phyloP scores from a whole-genome alignment of 2,329 filamentous ascomycete species.

The Fusarium sp. region DNA sequence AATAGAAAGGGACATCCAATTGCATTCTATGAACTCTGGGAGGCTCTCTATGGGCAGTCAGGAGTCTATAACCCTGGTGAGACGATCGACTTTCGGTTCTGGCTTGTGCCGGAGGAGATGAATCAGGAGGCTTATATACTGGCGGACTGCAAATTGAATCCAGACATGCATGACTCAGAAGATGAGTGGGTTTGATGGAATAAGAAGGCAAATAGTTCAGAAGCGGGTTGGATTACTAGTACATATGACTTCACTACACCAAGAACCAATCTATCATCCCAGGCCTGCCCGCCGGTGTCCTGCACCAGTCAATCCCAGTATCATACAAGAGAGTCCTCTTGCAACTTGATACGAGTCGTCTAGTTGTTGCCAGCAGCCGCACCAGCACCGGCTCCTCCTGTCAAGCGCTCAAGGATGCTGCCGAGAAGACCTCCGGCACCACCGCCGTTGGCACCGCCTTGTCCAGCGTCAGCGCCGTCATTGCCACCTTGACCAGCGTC shows the following conservation, averaged over 20 bases:
- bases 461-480: not conserved
- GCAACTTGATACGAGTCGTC: not conserved
- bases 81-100: not conserved
- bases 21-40: no score
- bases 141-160: not conserved
- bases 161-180: not conserved
- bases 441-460: not conserved
- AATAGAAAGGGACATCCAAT: no score
- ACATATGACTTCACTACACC: not conserved
- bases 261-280: not conserved
- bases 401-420: not conserved
- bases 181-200: no score
- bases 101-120: not conserved
- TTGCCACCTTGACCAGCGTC: not conserved
- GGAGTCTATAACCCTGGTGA: no score
- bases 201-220: not conserved
- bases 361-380: not conserved
- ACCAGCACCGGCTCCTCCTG: not conserved
- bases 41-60: no score
- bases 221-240: not conserved
- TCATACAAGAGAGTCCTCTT: not conserved
- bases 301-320: slow-evolving; percentile 3
- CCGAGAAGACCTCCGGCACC: not conserved
- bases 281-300: slow-evolving; percentile 10
- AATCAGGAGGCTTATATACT: not conserved